Percentiles rank a stretch among this genome's conserved stretches.
These are phyloP conservation scores for Hypoxylon sp. DNA, from an alignment of 2,329 filamentous ascomycete species.

Conservation along the genomic window DNA sequence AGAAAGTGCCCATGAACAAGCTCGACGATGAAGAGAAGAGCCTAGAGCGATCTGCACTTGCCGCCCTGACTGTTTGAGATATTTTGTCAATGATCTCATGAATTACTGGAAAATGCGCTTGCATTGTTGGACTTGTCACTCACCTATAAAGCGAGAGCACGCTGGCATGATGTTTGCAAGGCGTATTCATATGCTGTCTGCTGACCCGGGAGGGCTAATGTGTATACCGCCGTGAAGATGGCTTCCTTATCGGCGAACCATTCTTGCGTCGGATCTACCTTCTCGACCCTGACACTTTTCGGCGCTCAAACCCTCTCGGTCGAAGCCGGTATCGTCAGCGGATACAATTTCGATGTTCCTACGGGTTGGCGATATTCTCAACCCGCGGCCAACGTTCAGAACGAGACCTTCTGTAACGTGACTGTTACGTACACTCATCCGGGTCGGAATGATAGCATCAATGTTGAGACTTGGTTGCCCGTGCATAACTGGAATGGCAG, in stretches of 20 bases:
- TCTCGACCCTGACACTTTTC: neutral
- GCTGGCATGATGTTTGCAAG: neutral
- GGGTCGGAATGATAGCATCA: conserved; percentile 55
- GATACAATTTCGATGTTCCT: conserved; percentile 12
- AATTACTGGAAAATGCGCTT: neutral
- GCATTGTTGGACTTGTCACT: neutral
- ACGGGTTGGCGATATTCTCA: conserved; percentile 8
- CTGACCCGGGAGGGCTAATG: neutral
- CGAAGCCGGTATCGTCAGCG: neutral
- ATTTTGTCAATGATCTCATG: neutral
- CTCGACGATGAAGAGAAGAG: neutral
- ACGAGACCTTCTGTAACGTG: conserved; percentile 56
- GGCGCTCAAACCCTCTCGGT: conserved; percentile 5
- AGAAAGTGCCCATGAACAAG: neutral
- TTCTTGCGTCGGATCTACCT: neutral
- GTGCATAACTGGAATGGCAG: conserved; percentile 53
- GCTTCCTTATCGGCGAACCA: neutral
- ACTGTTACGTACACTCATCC: conserved; percentile 59
- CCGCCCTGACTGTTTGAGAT: neutral
- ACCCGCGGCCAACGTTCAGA: neutral
- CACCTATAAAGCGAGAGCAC: neutral
- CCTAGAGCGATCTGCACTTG: neutral
- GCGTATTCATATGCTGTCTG: neutral
- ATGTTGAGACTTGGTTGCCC: conserved; percentile 54
- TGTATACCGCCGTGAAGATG: neutral